Percentiles rank a stretch among this genome's conserved stretches.
Evolutionary conservation across 768 basidiomycete species (phyloP).

Genomic region (Kwoniella heveanensis): DNA sequence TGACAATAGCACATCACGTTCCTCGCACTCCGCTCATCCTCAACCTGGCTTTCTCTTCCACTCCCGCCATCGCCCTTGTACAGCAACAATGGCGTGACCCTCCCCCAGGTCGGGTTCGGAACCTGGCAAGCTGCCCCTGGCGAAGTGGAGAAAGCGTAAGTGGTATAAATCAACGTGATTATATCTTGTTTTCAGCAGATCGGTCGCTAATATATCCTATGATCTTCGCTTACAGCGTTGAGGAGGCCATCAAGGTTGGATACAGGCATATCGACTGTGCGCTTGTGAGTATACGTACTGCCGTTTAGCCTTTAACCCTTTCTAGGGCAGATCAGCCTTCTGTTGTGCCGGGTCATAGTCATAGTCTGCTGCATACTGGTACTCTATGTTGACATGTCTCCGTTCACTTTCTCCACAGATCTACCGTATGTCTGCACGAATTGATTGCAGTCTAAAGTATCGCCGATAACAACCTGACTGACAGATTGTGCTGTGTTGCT

Average conservation of each 20-base stretch:
- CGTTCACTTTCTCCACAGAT: conserved; percentile 5
- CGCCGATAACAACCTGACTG: not conserved
- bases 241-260: conserved; percentile 32
- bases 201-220: too few species aligned
- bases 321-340: too few species aligned
- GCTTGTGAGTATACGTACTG: conserved; percentile 31
- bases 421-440: conserved; percentile 11
- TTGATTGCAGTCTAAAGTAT: not conserved
- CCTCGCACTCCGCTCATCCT: not conserved
- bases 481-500: too few species aligned
- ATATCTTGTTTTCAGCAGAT: too few species aligned
- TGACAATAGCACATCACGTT: too few species aligned
- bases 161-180: not conserved
- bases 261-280: conserved; percentile 36
- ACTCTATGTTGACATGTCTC: not conserved
- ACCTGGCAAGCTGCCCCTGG: conserved; percentile 38
- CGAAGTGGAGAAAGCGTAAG: conserved; percentile 38
- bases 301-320: too few species aligned
- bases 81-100: conserved; percentile 31
- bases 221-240: conserved; percentile 16
- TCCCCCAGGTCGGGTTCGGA: conserved; percentile 36
- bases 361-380: too few species aligned
- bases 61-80: not conserved
- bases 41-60: not conserved
- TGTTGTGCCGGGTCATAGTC: too few species aligned